These are phyloP conservation scores for Cyclostephanos tholiformis DNA, from an alignment of 108 stramenopile species.

Conservation along the genomic window DNA sequence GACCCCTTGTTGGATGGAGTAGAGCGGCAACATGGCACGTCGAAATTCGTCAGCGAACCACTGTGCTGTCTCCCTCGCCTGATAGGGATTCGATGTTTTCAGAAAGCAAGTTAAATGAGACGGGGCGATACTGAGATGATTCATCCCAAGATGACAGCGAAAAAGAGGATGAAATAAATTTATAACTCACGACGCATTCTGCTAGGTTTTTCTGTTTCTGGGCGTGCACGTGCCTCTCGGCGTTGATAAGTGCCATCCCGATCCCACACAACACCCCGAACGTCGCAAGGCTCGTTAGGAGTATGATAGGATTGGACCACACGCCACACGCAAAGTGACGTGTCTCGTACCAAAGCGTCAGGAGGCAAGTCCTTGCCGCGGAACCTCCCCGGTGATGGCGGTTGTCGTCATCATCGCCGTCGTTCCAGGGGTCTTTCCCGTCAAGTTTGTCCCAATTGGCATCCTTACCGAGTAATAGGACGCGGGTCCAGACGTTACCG, in stretches of 20 bases:
- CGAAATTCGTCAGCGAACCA: slow-evolving; percentile 43
- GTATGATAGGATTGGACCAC: slow-evolving; percentile 20
- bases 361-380: neutral
- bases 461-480: neutral
- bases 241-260: slow-evolving; percentile 29
- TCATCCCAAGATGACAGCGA: neutral
- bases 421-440: neutral
- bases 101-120: no score
- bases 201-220: slow-evolving; percentile 23
- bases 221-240: slow-evolving; percentile 11
- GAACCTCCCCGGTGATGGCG: neutral
- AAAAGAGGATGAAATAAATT: neutral
- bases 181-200: slow-evolving; percentile 36
- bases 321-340: slow-evolving; percentile 19
- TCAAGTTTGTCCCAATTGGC: neutral
- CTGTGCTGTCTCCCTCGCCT: slow-evolving; percentile 34
- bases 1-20: slow-evolving; percentile 35
- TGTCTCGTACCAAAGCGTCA: slow-evolving; percentile 18
- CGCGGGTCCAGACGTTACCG: neutral
- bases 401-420: neutral
- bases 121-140: no score
- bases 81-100: neutral
- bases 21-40: slow-evolving; percentile 43
- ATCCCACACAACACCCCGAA: slow-evolving; percentile 20
- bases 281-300: slow-evolving; percentile 2